Percentiles rank a stretch among this genome's conserved stretches.
Conservation (phyloP, 2,329 filamentous ascomycete genomes). For the Westerdykella ornata region DNA sequence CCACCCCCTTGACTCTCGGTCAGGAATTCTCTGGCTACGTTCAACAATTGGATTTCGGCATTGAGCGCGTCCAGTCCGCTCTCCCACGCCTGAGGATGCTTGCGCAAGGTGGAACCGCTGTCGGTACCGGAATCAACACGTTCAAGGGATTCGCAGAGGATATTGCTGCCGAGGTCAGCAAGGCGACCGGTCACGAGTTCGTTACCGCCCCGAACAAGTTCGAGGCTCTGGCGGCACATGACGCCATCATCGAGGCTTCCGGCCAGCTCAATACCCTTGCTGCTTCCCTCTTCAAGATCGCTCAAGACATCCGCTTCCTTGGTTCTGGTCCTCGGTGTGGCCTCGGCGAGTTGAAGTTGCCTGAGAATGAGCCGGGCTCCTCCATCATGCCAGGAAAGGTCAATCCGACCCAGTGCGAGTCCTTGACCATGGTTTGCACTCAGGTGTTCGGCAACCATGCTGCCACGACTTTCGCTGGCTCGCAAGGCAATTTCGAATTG, state of each 20-base stretch:
- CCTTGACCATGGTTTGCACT: constrained; percentile 92
- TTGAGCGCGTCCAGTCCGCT: constrained; percentile 75
- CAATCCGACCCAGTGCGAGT: constrained; percentile 97
- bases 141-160: constrained; percentile 92
- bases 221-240: constrained; percentile 90
- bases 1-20: constrained; percentile 87
- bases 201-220: constrained; percentile 98
- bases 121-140: constrained; percentile 96
- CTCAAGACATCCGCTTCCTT: constrained; percentile 94
- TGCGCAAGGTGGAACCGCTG: constrained; percentile 92
- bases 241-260: constrained; percentile 89
- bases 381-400: constrained; percentile 99
- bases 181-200: constrained; percentile 89
- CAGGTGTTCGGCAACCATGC: constrained; percentile 98
- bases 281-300: constrained; percentile 90
- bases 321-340: constrained; percentile 94
- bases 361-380: constrained; percentile 95
- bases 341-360: constrained; percentile 84
- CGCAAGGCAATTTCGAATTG: constrained; percentile 97
- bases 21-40: constrained; percentile 99
- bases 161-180: constrained; percentile 82
- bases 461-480: constrained; percentile 85
- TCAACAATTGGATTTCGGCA: constrained; percentile 83
- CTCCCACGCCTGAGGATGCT: constrained; percentile 80
- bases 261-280: constrained; percentile 92